A percentile compares a stretch with the other conserved stretches of the same genome.
Evolutionary conservation across 768 basidiomycete species (phyloP).

Genomic region (Asterophora lycoperdoides): DNA sequence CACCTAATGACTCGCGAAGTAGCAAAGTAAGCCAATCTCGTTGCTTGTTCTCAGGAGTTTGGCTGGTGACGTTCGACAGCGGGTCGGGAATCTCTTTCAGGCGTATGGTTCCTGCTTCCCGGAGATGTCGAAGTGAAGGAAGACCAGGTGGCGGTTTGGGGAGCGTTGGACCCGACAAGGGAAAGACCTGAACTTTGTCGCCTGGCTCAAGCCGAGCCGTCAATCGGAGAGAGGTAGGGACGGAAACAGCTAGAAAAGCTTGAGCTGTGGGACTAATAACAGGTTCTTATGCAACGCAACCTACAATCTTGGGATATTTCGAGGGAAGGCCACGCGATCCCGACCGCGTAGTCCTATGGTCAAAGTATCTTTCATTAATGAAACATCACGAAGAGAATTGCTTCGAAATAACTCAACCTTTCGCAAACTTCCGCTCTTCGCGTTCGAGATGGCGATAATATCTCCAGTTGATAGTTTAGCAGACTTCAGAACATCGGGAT

Average conservation of each 20-base stretch:
- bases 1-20: constrained; percentile 66
- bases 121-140: constrained; percentile 45
- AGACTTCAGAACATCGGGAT: constrained; percentile 56
- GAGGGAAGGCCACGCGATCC: constrained; percentile 72
- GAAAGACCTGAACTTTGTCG: constrained; percentile 42
- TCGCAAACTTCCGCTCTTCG: constrained; percentile 25
- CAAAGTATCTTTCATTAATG: constrained; percentile 12
- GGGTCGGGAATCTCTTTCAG: constrained; percentile 43
- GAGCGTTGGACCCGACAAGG: constrained; percentile 37
- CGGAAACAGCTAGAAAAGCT: constrained; percentile 42
- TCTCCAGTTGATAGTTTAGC: constrained; percentile 68
- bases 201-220: constrained; percentile 57
- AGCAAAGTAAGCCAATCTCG: constrained; percentile 67
- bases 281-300: constrained; percentile 24
- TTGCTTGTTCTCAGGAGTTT: constrained; percentile 29
- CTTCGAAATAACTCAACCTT: constrained; percentile 21
- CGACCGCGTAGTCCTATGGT: constrained; percentile 58
- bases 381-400: neutral
- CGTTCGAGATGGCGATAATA: constrained; percentile 50
- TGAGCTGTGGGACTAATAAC: constrained; percentile 11
- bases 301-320: constrained; percentile 57
- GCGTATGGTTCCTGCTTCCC: constrained; percentile 49
- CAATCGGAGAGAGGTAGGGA: constrained; percentile 54
- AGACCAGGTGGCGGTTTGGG: constrained; percentile 39
- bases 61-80: constrained; percentile 13